phyloP scores from a whole-genome alignment of 257 asterid genomes.

The Solanum chmielewskii region DNA sequence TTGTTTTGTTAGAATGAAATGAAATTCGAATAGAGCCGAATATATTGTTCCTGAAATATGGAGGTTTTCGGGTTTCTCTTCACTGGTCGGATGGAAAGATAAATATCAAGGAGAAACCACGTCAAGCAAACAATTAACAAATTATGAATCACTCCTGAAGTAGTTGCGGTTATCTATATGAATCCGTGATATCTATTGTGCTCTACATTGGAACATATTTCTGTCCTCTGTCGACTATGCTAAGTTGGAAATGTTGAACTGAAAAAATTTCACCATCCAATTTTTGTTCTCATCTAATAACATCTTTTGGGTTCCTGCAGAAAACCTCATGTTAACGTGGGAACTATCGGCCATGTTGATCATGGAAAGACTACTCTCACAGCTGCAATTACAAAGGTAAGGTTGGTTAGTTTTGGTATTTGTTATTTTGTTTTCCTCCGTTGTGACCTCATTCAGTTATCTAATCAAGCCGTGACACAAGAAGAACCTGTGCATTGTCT shows the following conservation, averaged over 20 bases:
- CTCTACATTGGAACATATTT: neutral
- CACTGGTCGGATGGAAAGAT: neutral
- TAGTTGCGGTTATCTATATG: neutral
- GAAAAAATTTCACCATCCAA: neutral
- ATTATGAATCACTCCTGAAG: neutral
- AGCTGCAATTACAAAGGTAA: constrained; percentile 90
- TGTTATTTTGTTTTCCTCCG: neutral
- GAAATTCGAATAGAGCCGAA: neutral
- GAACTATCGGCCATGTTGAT: constrained; percentile 98
- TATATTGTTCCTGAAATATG: neutral
- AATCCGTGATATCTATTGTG: neutral
- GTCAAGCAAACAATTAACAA: neutral
- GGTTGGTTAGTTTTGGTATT: neutral
- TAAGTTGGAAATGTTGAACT: neutral
- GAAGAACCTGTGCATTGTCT: neutral
- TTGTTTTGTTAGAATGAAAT: neutral
- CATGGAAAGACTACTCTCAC: constrained; percentile 96
- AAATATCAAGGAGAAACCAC: neutral
- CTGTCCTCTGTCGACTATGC: neutral
- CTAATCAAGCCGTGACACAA: neutral
- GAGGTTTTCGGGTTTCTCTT: neutral
- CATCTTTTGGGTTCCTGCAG: constrained; percentile 21
- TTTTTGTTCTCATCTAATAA: neutral
- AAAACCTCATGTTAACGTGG: constrained; percentile 93
- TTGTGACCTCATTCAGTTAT: neutral